Conservation (phyloP, 768 basidiomycete genomes). For the Tulasnella sp. region DNA sequence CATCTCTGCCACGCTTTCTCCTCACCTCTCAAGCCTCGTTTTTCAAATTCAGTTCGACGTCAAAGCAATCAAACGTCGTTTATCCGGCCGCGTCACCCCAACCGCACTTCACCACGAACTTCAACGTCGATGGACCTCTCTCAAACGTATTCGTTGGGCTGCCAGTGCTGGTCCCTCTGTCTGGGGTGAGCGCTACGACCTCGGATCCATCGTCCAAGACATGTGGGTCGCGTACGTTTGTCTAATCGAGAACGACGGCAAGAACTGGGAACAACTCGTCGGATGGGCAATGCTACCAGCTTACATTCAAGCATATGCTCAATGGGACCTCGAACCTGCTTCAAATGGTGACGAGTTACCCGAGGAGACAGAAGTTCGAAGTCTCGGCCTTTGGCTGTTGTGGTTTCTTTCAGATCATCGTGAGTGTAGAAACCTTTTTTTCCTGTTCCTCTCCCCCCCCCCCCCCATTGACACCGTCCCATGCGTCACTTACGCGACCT, state of each 20-base stretch:
- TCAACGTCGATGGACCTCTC: slow-evolving; percentile 13
- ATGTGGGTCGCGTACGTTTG: slow-evolving; percentile 49
- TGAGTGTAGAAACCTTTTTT: slow-evolving; percentile 29
- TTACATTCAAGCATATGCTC: slow-evolving; percentile 42
- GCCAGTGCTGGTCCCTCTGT: slow-evolving; percentile 15
- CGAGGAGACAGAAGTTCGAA: slow-evolving; percentile 40
- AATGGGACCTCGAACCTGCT: slow-evolving; percentile 29
- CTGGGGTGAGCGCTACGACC: slow-evolving; percentile 19
- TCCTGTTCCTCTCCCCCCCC: neutral
- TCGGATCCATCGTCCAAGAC: slow-evolving; percentile 26
- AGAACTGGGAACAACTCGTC: slow-evolving; percentile 48
- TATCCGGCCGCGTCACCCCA: slow-evolving; percentile 32
- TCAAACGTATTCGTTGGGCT: slow-evolving; percentile 23
- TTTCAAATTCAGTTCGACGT: slow-evolving; percentile 52
- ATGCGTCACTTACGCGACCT: slow-evolving; percentile 2
- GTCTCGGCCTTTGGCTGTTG: slow-evolving; percentile 53
- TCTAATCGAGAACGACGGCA: slow-evolving; percentile 60
- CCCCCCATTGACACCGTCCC: neutral
- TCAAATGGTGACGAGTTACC: slow-evolving; percentile 50
- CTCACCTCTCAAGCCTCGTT: slow-evolving; percentile 36
- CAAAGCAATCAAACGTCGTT: slow-evolving; percentile 45
- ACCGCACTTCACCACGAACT: slow-evolving; percentile 32
- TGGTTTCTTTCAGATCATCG: slow-evolving; percentile 50
- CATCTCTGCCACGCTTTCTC: slow-evolving; percentile 15
- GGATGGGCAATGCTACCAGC: slow-evolving; percentile 42